Percentiles rank a stretch among this genome's conserved stretches.
These are phyloP conservation scores for Allium cepa DNA, from an alignment of 106 monocot species.

Conservation along the genomic window DNA sequence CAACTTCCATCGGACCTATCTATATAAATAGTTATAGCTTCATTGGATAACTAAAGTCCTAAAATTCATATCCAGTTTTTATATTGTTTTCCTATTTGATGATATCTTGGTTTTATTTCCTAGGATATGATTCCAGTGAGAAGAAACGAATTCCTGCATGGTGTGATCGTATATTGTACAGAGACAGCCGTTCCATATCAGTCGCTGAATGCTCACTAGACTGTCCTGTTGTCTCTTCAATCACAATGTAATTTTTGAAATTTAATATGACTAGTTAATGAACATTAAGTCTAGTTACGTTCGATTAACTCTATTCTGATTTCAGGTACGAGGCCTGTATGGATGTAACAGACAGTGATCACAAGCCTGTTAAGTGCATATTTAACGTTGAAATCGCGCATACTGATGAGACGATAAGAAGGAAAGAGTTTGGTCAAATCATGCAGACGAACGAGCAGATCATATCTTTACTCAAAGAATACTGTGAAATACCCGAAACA, in stretches of 20 bases:
- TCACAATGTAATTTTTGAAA: conserved; percentile 28
- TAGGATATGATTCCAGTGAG: conserved; percentile 72
- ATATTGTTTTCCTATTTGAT: not conserved
- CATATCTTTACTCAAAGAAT: conserved; percentile 31
- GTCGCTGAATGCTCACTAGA: conserved; percentile 61
- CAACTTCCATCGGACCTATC: not conserved
- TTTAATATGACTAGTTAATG: no score
- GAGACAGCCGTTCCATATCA: conserved; percentile 50
- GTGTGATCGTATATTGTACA: conserved; percentile 73
- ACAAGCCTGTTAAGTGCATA: conserved; percentile 71
- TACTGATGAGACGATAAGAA: conserved; percentile 39
- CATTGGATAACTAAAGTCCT: not conserved
- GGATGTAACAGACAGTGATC: conserved; percentile 61
- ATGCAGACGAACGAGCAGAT: conserved; percentile 34
- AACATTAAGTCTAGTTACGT: no score
- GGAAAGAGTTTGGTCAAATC: conserved; percentile 46
- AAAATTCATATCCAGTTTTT: not conserved
- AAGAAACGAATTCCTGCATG: conserved; percentile 79
- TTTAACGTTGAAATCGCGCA: conserved; percentile 62
- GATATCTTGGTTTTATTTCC: not conserved
- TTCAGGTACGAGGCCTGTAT: conserved; percentile 63
- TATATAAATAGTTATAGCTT: not conserved
- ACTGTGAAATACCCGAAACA: conserved; percentile 42
- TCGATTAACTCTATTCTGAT: not conserved
- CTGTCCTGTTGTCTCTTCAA: conserved; percentile 47